Evolutionary conservation across 2,329 filamentous ascomycete genomes (phyloP), one percentile per base, ranked within the genome.

Genomic region (Verticillium klebahnii): DNA sequence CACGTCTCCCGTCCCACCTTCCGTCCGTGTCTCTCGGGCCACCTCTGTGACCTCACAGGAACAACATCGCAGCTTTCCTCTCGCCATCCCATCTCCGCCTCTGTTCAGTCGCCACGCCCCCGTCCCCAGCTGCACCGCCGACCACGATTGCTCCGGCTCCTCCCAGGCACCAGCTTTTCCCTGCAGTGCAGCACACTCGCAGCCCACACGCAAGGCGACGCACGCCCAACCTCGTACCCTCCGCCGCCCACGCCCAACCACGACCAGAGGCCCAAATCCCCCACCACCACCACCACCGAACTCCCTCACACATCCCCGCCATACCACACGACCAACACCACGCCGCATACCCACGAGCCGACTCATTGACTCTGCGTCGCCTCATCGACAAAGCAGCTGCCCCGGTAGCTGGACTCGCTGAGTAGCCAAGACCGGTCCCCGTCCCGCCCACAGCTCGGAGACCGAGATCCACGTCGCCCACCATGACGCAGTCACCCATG

Each of bases 401-500:
- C 11, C 45, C 19, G 45, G 45, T 52, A 52, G 45, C 45, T 52
- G 45, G 45, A 52, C n/a, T 52, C 11, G 45, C 45, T 19, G 45
- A 25, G 45, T 52, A 52, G 45, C 19, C n/a, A 52, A 52, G 45
- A 52, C n/a, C 45, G 11, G n/a, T 23, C 19, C 29, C 29, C 45
- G 14, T 25, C 45, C n/a, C 45, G 23, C n/a, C 45, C 7, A 52
- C 11, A n/a, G n/a, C 45, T 52, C 45, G 45, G 45, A 52, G 45
- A 52, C 45, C 45, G 45, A 52, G 45, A 52, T 52, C 45, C 45
- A 52, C 29, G 25, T 67, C 65, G 65, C 66, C 65, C 70, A 69
- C 63, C 69, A 93, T 92, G 89, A 85, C 91, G 75, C 91, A 96
- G 81, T 89, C 92, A 68, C 93, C 93, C 65, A 98, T 98, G 94